These are phyloP conservation scores for Colletotrichum aenigma DNA, from an alignment of 2,329 filamentous ascomycete species.

Conservation along the genomic window DNA sequence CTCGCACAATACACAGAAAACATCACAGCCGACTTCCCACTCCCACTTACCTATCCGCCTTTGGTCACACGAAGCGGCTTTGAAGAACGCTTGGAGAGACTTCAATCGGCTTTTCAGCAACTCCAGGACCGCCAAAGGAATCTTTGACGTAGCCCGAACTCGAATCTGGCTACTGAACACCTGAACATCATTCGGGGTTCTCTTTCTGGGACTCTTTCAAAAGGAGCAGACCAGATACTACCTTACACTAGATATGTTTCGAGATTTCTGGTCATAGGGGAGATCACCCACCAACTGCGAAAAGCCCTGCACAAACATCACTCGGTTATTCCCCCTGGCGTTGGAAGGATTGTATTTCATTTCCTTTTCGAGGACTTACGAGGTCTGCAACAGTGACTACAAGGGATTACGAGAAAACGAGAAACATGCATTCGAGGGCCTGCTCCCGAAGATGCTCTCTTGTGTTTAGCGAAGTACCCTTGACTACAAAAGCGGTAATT, in stretches of 20 bases:
- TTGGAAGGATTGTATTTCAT: background rate
- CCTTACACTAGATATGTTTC: background rate
- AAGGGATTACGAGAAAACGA: slow-evolving; percentile 15
- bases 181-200: background rate
- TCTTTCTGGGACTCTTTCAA: background rate
- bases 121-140: background rate
- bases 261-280: background rate
- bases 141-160: background rate
- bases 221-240: background rate
- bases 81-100: background rate
- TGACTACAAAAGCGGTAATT: slow-evolving; percentile 7
- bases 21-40: background rate
- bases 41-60: background rate
- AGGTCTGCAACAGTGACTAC: slow-evolving; percentile 3
- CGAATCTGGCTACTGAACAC: background rate
- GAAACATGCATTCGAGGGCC: slow-evolving; percentile 1
- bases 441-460: background rate
- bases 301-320: background rate
- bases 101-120: background rate
- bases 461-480: background rate
- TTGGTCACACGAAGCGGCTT: background rate
- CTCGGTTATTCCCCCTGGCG: slow-evolving; percentile 12
- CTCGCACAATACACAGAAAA: background rate
- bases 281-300: background rate
- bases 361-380: background rate